A percentile compares a stretch with the other conserved stretches of the same genome.
These are phyloP conservation scores for Daldinia childiae DNA, from an alignment of 495 filamentous ascomycete species.

Conservation along the genomic window DNA sequence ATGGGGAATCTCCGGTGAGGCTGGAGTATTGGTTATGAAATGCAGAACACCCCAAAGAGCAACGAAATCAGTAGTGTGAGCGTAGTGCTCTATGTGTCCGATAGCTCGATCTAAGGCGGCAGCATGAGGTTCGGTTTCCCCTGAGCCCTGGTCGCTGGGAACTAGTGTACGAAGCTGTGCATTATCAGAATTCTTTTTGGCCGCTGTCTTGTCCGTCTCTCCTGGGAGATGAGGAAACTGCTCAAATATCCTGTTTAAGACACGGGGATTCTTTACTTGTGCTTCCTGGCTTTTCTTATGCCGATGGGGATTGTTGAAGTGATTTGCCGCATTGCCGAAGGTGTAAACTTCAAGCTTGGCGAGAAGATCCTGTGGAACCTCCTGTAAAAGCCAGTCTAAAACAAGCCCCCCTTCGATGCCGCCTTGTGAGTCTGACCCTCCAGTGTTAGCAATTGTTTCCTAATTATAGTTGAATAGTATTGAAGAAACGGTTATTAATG, in stretches of 20 bases:
- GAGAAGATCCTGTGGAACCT: constrained; percentile 3
- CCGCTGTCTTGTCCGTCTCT: neutral
- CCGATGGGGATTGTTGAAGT: neutral
- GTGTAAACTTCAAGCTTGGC: constrained; percentile 8
- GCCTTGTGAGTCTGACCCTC: neutral
- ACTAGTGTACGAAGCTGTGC: neutral
- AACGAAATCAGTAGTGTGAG: neutral
- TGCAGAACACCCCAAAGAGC: constrained; percentile 1
- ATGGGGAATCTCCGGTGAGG: neutral
- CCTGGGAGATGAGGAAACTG: neutral
- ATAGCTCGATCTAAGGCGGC: constrained; percentile 2
- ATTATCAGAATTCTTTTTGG: neutral
- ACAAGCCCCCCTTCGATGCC: neutral
- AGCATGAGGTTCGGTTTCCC: neutral
- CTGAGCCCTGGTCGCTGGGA: neutral
- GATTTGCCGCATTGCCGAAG: constrained; percentile 1
- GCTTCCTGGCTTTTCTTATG: neutral
- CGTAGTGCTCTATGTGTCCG: constrained; percentile 1
- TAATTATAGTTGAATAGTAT: no score
- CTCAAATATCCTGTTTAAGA: neutral
- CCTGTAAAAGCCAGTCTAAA: constrained; percentile 7
- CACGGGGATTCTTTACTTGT: neutral
- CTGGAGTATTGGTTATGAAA: neutral
- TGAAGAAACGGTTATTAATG: no score
- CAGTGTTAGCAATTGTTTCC: neutral